Base-by-base conservation (phyloP, 306 rosid species). In the Cucumis hystrix region DNA sequence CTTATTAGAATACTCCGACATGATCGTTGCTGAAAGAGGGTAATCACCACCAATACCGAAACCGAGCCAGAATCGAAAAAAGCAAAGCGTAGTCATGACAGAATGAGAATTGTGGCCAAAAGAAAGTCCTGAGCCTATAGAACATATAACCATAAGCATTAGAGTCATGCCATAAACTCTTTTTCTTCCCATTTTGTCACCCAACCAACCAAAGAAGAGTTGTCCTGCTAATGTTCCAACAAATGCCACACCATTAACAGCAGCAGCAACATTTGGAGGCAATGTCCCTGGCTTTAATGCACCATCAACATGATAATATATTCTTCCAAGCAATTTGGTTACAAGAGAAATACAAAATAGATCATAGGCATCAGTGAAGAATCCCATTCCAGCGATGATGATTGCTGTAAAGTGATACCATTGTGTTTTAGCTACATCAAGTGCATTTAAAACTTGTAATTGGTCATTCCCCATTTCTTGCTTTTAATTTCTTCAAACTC, bases 131-230 rank as follows among this genome's bases (percentile, higher is more conserved):
- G 97, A 92, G 60, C 74, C 55, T 49, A 49, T 49, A 6, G 55
- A 49, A 43, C 89, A 81, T 49, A 92, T 0, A 35, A 92, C 90
- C 97, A 92, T 92, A 0, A 88, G 39, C 90, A 84, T 79, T 10
- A 92, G 87, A 8, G 97, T 92, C 83, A 92, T 75, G n/a, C 93
- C 93, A 57, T 92, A 92, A 8, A 89, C 97, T 72, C 66, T 81
- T 52, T 89, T 91, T 8, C 95, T 68, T 30, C 97, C 97, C 82
- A 89, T 2, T 79, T 88, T 90, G 82, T 92, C 96, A 2, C 97
- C 96, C 11, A 92, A 86, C 96, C 96, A 92, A n/a, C 96, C 97
- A 10, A 92, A 92, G 86, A 88, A 92, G 80, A 88, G 97, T 64
- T 90, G 91, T 10, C 97, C 97, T 0, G 87, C 62, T n/a, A 92